phyloP scores from a whole-genome alignment of 495 filamentous ascomycete genomes.

The Daldinia decipiens region DNA sequence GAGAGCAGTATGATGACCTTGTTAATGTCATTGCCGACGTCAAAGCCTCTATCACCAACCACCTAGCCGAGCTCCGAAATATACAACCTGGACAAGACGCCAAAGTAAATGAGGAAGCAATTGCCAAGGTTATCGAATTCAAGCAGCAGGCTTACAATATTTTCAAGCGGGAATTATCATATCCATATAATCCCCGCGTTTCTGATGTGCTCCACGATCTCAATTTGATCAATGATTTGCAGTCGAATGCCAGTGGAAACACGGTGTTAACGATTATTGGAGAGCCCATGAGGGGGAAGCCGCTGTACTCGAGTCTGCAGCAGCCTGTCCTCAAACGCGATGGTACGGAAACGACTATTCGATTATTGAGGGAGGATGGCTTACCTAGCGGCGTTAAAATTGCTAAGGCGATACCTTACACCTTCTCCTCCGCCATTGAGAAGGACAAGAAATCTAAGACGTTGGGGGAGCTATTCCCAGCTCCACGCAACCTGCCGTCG shows the following conservation, averaged over 20 bases:
- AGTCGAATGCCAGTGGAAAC: constrained; percentile 54
- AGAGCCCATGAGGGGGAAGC: constrained; percentile 74
- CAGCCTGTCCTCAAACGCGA: constrained; percentile 58
- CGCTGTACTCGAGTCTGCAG: constrained; percentile 85
- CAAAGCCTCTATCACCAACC: constrained; percentile 50
- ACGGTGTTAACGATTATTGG: constrained; percentile 77
- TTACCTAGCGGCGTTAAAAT: constrained; percentile 79
- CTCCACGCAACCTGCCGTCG: constrained; percentile 71
- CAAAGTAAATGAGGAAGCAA: constrained; percentile 44
- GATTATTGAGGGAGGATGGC: constrained; percentile 66
- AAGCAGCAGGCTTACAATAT: constrained; percentile 55
- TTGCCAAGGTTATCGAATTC: constrained; percentile 54
- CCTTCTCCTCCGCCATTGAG: constrained; percentile 46
- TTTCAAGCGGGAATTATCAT: constrained; percentile 53
- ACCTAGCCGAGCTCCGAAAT: constrained; percentile 53
- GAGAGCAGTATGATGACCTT: constrained; percentile 55
- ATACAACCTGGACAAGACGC: constrained; percentile 34
- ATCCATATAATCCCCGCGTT: constrained; percentile 44
- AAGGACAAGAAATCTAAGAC: constrained; percentile 66
- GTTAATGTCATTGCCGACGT: constrained; percentile 61
- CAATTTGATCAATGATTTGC: constrained; percentile 38
- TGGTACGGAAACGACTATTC: constrained; percentile 45
- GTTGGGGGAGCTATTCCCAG: constrained; percentile 82
- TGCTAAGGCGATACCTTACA: constrained; percentile 71
- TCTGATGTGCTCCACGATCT: constrained; percentile 33